Base-by-base conservation (phyloP, 805 yeast species). In the Wickerhamiella spandovensis region DNA sequence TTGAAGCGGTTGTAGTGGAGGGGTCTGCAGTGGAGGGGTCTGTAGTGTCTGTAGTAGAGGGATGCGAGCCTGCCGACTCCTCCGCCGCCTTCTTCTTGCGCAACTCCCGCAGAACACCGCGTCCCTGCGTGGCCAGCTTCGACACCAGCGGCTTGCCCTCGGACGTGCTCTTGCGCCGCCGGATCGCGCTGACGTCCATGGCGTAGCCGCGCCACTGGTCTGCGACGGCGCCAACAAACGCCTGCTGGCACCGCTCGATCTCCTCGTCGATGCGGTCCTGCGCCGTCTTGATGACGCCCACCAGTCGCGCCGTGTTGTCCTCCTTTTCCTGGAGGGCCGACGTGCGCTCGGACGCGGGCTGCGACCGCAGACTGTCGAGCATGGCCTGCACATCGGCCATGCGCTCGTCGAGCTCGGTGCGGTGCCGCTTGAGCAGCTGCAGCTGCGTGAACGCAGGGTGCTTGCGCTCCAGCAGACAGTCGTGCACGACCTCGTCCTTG, bases 401-500 rank as follows among this genome's bases (percentile, higher is more conserved):
- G 37, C 62, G 65, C 22, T 59, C 64, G 8, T 54, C 50, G 3
- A 70, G 47, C 39, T 65, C 65, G 20, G 52, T 53, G 9, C 54
- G 52, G 1, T 72, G 60, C 17, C 48, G 49, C 17, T 53, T 51
- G 21, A 67, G 56, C 42, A 68, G 48, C 8, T 42, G 51, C 4
- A 51, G 47, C 52, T 68, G 66, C 24, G 60, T 46, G 43, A 49
- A 43, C 48, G 60, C 60, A 25, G 67, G 62, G 46, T 60, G 48
- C 57, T 60, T 54, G 62, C 62, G 30, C 56, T 64, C 64, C 50
- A 71, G 54, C n/a, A 72, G 61, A 64, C 95, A 87, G 15, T 73
- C 67, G 60, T 87, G 95, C 5, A 83, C 77, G 0, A 69, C 59
- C 55, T 74, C 76, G 46, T 71, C 60, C 24, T 18, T 39, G 2